Conservation (phyloP, 176 grass and related monocot species). For the Juncus effusus region DNA sequence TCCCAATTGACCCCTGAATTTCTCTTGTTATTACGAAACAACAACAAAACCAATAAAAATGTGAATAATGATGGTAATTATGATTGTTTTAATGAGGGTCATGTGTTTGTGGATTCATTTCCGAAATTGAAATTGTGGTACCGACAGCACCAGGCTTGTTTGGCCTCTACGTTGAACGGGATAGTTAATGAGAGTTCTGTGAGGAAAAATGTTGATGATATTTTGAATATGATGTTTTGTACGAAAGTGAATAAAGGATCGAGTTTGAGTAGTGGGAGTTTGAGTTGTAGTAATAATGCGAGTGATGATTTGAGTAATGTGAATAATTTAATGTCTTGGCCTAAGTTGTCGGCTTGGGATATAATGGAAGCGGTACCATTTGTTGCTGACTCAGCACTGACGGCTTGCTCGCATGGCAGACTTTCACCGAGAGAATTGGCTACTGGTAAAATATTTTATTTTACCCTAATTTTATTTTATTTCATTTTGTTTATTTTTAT, state of each 20-base stretch:
- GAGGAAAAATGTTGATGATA: conserved; percentile 69
- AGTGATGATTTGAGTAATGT: conserved; percentile 48
- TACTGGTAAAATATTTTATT: conserved; percentile 57
- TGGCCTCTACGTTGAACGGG: conserved; percentile 94
- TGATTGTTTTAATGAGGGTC: conserved; percentile 35
- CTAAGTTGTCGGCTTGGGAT: conserved; percentile 92
- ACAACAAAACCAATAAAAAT: conserved; percentile 36
- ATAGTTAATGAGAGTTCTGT: conserved; percentile 80
- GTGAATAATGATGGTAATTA: conserved; percentile 9
- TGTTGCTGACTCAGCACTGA: conserved; percentile 95
- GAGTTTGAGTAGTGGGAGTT: conserved; percentile 44
- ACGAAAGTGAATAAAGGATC: conserved; percentile 64
- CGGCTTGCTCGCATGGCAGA: conserved; percentile 92
- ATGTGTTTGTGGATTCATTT: conserved; percentile 92
- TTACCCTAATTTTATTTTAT: background rate
- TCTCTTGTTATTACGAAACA: conserved; percentile 79
- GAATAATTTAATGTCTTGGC: conserved; percentile 63
- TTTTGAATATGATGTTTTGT: conserved; percentile 87
- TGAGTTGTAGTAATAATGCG: conserved; percentile 67
- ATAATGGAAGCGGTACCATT: conserved; percentile 97
- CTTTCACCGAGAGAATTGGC: conserved; percentile 85
- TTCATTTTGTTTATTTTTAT: no score
- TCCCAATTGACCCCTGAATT: conserved; percentile 94
- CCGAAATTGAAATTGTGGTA: conserved; percentile 96
- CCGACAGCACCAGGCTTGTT: conserved; percentile 90